Conservation (phyloP, 2,329 filamentous ascomycete species). For the Colletotrichum kahawae region DNA sequence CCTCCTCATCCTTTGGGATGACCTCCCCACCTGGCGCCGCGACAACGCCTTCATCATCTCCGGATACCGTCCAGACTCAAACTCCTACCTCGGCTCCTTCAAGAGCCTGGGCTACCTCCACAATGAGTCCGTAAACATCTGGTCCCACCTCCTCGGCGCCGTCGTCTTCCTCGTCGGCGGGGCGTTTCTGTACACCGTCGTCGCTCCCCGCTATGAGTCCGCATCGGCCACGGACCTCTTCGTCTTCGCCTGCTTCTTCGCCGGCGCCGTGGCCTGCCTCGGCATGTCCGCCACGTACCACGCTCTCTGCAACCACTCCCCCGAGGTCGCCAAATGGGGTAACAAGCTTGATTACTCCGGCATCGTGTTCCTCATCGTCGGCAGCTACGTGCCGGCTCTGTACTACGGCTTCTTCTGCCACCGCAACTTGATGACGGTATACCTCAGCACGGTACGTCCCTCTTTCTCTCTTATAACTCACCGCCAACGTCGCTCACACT, state of each 20-base stretch:
- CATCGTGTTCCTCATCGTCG: constrained; percentile 90
- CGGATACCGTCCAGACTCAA: constrained; percentile 58
- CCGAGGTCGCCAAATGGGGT: constrained; percentile 77
- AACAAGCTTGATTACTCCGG: constrained; percentile 96
- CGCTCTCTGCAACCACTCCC: constrained; percentile 83
- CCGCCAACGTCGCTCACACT: constrained; percentile 14
- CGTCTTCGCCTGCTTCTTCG: constrained; percentile 81
- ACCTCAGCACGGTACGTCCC: constrained; percentile 73
- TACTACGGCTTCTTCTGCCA: constrained; percentile 86
- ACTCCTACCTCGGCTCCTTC: constrained; percentile 52
- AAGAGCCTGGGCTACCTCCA: constrained; percentile 58
- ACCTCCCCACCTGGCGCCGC: constrained; percentile 63
- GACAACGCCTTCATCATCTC: constrained; percentile 62
- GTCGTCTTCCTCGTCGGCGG: constrained; percentile 59
- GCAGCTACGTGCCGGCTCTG: constrained; percentile 86
- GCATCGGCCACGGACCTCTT: constrained; percentile 69
- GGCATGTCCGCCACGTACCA: constrained; percentile 88
- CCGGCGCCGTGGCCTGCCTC: constrained; percentile 73
- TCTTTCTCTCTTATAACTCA: neutral
- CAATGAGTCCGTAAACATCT: constrained; percentile 69
- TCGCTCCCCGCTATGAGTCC: constrained; percentile 69
- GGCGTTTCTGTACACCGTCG: constrained; percentile 57
- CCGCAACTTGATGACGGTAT: constrained; percentile 67
- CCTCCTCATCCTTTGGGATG: constrained; percentile 60
- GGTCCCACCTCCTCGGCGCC: constrained; percentile 70